phyloP scores from a whole-genome alignment of 2,329 filamentous ascomycete species.

The Hypoxylon sp. region DNA sequence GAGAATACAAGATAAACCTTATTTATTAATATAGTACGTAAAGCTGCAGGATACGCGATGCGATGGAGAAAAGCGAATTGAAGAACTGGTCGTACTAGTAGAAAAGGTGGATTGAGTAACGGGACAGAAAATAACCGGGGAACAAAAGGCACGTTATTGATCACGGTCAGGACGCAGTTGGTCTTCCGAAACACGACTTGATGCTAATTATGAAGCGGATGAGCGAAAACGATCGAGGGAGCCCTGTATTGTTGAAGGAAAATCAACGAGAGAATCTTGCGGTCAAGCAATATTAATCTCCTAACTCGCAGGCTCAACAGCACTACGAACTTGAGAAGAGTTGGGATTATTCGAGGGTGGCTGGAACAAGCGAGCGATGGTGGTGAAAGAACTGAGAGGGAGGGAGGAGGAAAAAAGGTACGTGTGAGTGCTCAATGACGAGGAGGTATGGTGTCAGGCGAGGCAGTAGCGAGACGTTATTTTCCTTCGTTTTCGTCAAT shows the following conservation, averaged over 20 bases:
- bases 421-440: conserved; percentile 42
- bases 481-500: conserved; percentile 44
- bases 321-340: conserved; percentile 26
- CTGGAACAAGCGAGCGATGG: conserved; percentile 33
- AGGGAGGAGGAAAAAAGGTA: conserved; percentile 25
- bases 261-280: conserved; percentile 38
- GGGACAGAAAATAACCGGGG: conserved; percentile 20
- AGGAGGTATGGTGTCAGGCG: conserved; percentile 42
- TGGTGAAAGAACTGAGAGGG: conserved; percentile 25
- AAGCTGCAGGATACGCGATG: conserved; percentile 37
- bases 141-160: conserved; percentile 34
- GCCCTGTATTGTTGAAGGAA: conserved; percentile 25
- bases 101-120: conserved; percentile 25
- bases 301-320: conserved; percentile 28
- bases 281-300: conserved; percentile 36
- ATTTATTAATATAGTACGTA: conserved; percentile 46
- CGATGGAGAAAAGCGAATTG: conserved; percentile 36
- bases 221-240: conserved; percentile 38
- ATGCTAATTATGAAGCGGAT: conserved; percentile 25
- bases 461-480: conserved; percentile 42
- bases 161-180: conserved; percentile 29
- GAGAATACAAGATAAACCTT: conserved; percentile 37
- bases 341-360: conserved; percentile 24
- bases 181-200: conserved; percentile 38
- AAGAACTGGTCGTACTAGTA: conserved; percentile 26